Conservation (phyloP, 2,329 filamentous ascomycete genomes). For the Alternaria panax region DNA sequence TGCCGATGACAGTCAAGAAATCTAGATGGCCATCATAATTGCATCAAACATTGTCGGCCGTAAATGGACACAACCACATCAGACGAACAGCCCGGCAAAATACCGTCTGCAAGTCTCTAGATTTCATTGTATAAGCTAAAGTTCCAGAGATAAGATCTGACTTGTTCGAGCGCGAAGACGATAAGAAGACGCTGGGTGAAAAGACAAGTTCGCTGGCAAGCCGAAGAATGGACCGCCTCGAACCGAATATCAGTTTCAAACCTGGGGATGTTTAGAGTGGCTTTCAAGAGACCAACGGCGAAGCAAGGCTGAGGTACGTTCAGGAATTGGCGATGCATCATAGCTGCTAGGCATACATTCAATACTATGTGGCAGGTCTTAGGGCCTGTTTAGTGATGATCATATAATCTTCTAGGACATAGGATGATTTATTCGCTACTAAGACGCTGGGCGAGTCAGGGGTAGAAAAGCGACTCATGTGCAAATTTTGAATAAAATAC, state of each 20-base stretch:
- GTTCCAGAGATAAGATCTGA: too few species aligned
- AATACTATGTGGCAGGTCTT: not conserved
- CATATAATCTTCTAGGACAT: too few species aligned
- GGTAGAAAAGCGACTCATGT: too few species aligned
- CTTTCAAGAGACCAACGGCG: not conserved
- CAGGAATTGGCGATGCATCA: not conserved
- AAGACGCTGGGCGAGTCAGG: too few species aligned
- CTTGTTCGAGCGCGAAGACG: too few species aligned
- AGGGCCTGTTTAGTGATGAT: too few species aligned
- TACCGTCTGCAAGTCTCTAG: not conserved
- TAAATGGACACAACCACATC: not conserved
- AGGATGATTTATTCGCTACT: not conserved
- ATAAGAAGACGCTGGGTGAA: not conserved
- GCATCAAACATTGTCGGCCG: not conserved
- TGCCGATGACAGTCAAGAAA: constrained; percentile 41
- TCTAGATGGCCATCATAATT: constrained; percentile 22
- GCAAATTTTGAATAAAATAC: too few species aligned
- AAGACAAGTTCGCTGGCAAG: not conserved
- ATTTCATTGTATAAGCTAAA: not conserved
- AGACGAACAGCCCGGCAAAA: not conserved
- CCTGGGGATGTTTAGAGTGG: not conserved
- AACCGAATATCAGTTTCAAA: not conserved
- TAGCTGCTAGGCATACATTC: not conserved
- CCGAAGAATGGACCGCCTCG: not conserved
- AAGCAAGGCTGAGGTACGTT: not conserved